Evolutionary conservation across 2,329 filamentous ascomycete genomes (phyloP).

Genomic region (Fusarium mexicanum): DNA sequence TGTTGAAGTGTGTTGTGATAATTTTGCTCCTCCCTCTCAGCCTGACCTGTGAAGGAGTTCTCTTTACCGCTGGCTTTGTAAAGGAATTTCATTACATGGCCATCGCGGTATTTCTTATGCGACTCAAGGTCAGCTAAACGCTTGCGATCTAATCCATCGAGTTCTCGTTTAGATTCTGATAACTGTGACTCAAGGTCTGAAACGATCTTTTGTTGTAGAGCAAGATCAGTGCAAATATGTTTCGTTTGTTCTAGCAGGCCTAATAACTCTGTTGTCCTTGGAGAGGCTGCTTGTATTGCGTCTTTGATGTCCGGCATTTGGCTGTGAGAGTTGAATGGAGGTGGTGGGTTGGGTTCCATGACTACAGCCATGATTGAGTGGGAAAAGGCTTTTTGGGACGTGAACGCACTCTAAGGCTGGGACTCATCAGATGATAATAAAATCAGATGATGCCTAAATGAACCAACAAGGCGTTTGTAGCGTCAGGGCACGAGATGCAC

Average conservation of each 20-base stretch:
- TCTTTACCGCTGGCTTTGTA: slow-evolving; percentile 61
- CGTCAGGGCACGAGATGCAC: background rate
- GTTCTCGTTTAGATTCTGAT: slow-evolving; percentile 46
- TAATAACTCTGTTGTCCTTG: slow-evolving; percentile 56
- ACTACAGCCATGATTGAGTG: slow-evolving; percentile 3
- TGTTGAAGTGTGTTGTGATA: slow-evolving; percentile 63
- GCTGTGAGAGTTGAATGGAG: background rate
- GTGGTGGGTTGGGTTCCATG: slow-evolving; percentile 4
- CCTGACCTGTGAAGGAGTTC: slow-evolving; percentile 52
- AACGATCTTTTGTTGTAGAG: slow-evolving; percentile 58
- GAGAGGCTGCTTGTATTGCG: slow-evolving; percentile 52
- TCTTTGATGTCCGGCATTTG: slow-evolving; percentile 46
- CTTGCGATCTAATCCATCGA: slow-evolving; percentile 52
- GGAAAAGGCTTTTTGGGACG: background rate
- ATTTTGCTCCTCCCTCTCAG: slow-evolving; percentile 64
- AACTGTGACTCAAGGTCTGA: slow-evolving; percentile 56
- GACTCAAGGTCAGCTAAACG: slow-evolving; percentile 60
- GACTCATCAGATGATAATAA: slow-evolving; percentile 17
- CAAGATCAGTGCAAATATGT: slow-evolving; percentile 56
- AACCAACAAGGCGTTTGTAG: background rate
- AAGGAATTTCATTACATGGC: slow-evolving; percentile 60
- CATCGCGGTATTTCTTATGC: slow-evolving; percentile 63
- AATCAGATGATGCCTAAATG: slow-evolving; percentile 19
- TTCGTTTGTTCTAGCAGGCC: slow-evolving; percentile 59
- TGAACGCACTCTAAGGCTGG: background rate